These are phyloP conservation scores for Camillea tinctor DNA, from an alignment of 2,329 filamentous ascomycete genomes.

Conservation along the genomic window DNA sequence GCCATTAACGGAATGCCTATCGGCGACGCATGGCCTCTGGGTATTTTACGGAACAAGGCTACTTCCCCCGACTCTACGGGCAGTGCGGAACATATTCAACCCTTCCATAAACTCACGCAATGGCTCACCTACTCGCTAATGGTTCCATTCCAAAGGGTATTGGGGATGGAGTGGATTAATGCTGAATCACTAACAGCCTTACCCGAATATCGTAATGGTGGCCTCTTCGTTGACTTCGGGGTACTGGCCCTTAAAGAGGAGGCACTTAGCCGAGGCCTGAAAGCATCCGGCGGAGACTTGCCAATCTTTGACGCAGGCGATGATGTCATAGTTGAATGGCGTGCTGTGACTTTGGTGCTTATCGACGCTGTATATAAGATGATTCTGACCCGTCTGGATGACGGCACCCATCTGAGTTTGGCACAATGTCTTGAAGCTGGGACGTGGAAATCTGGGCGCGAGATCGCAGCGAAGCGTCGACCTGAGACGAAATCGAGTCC, in stretches of 20 bases:
- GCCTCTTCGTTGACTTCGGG: conserved; percentile 62
- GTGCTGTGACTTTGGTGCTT: conserved; percentile 61
- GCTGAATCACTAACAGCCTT: conserved; percentile 61
- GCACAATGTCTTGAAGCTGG: conserved; percentile 54
- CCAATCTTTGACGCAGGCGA: conserved; percentile 59
- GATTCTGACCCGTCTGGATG: conserved; percentile 32
- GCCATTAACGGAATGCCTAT: conserved; percentile 81
- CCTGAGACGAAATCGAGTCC: background rate
- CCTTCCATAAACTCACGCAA: conserved; percentile 65
- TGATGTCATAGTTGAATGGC: conserved; percentile 65
- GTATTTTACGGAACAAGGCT: conserved; percentile 66
- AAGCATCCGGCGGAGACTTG: conserved; percentile 40
- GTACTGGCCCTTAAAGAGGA: conserved; percentile 51
- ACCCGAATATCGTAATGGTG: conserved; percentile 72
- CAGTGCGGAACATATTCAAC: conserved; percentile 41
- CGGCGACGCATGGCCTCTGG: conserved; percentile 91
- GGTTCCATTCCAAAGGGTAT: conserved; percentile 57
- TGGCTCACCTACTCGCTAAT: conserved; percentile 74
- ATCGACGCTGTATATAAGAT: conserved; percentile 50
- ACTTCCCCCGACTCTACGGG: conserved; percentile 14
- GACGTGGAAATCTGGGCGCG: conserved; percentile 44
- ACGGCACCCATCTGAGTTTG: conserved; percentile 39
- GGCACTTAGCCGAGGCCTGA: conserved; percentile 41
- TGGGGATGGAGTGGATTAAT: conserved; percentile 52
- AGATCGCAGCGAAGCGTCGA: background rate